Percentiles rank a stretch among this genome's conserved stretches.
phyloP scores from a whole-genome alignment of 1,284 basidiomycete genomes.

The Ceratobasidium sp. region DNA sequence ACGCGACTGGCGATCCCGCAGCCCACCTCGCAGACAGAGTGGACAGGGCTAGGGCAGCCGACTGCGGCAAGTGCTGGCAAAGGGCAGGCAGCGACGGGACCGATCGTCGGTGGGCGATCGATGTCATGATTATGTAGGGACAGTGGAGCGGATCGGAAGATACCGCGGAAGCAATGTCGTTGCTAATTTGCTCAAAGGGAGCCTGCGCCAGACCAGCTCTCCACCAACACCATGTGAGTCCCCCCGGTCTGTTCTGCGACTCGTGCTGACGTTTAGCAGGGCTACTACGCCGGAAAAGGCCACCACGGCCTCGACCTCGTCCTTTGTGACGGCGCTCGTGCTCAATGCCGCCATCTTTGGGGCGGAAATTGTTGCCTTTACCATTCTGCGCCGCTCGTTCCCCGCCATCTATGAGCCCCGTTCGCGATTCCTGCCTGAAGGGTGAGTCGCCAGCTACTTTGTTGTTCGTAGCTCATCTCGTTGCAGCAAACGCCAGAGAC shows the following conservation, averaged over 20 bases:
- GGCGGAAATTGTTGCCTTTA: slow-evolving; percentile 74
- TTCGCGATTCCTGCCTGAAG: slow-evolving; percentile 68
- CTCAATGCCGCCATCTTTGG: slow-evolving; percentile 70
- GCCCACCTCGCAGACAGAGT: too few species aligned
- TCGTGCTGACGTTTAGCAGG: not conserved
- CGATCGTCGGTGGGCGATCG: not conserved
- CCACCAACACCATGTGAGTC: slow-evolving; percentile 18
- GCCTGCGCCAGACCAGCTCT: not conserved
- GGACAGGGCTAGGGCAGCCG: too few species aligned
- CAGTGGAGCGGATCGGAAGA: slow-evolving; percentile 3
- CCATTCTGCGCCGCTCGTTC: slow-evolving; percentile 74
- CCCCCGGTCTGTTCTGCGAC: not conserved
- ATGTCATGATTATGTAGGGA: not conserved
- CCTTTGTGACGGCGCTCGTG: slow-evolving; percentile 80
- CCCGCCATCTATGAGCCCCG: slow-evolving; percentile 84
- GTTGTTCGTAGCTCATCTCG: slow-evolving; percentile 13
- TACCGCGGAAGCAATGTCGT: not conserved
- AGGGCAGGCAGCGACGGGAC: not conserved
- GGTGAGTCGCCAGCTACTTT: slow-evolving; percentile 58
- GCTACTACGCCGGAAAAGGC: slow-evolving; percentile 14
- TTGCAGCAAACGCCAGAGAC: slow-evolving; percentile 64
- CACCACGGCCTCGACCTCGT: slow-evolving; percentile 54
- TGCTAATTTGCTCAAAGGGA: slow-evolving; percentile 10
- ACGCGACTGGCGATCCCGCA: too few species aligned
- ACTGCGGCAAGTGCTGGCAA: too few species aligned